Evolutionary conservation across 768 basidiomycete species (phyloP).

Genomic region (Lyophyllum semitale): DNA sequence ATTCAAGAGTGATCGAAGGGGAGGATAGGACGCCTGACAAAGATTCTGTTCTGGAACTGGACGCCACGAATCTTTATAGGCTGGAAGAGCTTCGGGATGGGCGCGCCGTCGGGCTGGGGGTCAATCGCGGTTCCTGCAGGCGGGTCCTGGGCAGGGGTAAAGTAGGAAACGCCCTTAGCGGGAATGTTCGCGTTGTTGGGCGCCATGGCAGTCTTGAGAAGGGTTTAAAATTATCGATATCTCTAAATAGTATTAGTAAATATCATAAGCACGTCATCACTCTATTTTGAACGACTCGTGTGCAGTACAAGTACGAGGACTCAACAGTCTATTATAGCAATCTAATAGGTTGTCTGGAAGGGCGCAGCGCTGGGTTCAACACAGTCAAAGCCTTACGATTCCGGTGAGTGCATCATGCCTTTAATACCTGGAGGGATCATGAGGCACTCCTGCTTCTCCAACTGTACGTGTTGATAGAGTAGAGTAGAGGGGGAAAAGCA

Average conservation of each 20-base stretch:
- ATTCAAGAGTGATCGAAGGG: not conserved
- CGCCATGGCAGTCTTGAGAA: constrained; percentile 10
- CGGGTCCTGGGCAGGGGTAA: constrained; percentile 45
- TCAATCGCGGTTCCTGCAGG: constrained; percentile 43
- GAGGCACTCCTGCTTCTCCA: constrained; percentile 41
- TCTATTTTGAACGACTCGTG: not conserved
- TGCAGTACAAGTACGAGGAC: too few species aligned
- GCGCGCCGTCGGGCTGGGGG: constrained; percentile 37
- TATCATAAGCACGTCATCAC: too few species aligned
- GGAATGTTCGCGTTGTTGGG: constrained; percentile 18
- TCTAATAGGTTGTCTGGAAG: too few species aligned
- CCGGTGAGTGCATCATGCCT: too few species aligned
- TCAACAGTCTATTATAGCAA: too few species aligned
- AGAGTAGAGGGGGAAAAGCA: too few species aligned
- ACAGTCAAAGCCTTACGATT: too few species aligned
- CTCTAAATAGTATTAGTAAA: too few species aligned
- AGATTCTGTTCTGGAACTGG: constrained; percentile 57
- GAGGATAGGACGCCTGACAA: constrained; percentile 31
- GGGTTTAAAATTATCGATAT: too few species aligned
- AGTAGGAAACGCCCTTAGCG: constrained; percentile 30
- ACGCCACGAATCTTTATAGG: constrained; percentile 56
- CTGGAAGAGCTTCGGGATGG: constrained; percentile 46
- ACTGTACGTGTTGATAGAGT: constrained; percentile 32
- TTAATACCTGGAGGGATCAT: constrained; percentile 16
- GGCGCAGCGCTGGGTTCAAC: too few species aligned